These are phyloP conservation scores for Chaetomidium leptoderma DNA, from an alignment of 495 filamentous ascomycete species.

Conservation along the genomic window DNA sequence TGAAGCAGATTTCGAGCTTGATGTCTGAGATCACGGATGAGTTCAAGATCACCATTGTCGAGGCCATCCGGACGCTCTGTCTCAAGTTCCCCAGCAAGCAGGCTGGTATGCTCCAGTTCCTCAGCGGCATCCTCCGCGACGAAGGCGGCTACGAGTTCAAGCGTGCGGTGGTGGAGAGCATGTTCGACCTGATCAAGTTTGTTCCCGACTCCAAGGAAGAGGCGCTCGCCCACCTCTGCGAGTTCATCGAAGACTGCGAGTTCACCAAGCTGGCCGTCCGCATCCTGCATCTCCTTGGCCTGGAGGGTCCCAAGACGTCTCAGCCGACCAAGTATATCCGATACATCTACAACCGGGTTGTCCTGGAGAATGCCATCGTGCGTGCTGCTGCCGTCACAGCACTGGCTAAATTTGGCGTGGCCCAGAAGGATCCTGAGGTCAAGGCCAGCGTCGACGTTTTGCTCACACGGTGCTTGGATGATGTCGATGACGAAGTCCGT, in stretches of 20 bases:
- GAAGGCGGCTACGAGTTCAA: slow-evolving; percentile 99
- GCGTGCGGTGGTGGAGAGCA: slow-evolving; percentile 94
- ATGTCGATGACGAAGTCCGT: slow-evolving; percentile 95
- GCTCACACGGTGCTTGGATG: slow-evolving; percentile 89
- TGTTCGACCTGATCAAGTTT: slow-evolving; percentile 99
- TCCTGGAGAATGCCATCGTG: slow-evolving; percentile 94
- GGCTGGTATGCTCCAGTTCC: slow-evolving; percentile 93
- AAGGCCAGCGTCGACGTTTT: slow-evolving; percentile 92
- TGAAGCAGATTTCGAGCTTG: slow-evolving; percentile 97
- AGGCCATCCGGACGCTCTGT: slow-evolving; percentile 92
- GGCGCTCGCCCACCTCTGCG: slow-evolving; percentile 91
- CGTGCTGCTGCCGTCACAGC: slow-evolving; percentile 94
- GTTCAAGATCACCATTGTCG: slow-evolving; percentile 99
- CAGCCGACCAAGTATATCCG: slow-evolving; percentile 98
- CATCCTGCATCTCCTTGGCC: slow-evolving; percentile 86
- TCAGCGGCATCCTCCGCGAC: slow-evolving; percentile 90
- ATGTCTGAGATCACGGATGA: slow-evolving; percentile 98
- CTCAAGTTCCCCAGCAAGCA: slow-evolving; percentile 98
- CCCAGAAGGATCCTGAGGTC: slow-evolving; percentile 92
- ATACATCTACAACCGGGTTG: slow-evolving; percentile 98
- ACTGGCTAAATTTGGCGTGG: slow-evolving; percentile 93
- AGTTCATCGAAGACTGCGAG: slow-evolving; percentile 99
- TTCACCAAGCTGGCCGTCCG: slow-evolving; percentile 97
- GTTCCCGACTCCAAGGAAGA: slow-evolving; percentile 98
- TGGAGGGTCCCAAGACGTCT: slow-evolving; percentile 91